Base-by-base conservation (phyloP, 441 rosid genomes). In the Adansonia rubrostipa region DNA sequence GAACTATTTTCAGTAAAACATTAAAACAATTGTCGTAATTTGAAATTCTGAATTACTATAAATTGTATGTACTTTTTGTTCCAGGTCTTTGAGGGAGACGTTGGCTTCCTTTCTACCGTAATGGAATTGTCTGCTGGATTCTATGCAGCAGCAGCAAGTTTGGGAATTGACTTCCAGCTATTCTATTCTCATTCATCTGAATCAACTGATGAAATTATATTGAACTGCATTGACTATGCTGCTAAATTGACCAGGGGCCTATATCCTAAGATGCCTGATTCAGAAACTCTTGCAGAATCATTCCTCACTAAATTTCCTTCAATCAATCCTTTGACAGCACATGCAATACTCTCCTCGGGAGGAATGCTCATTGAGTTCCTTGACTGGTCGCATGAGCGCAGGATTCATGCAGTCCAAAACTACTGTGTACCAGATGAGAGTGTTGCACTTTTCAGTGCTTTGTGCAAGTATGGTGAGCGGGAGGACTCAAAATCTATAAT, bases 301-400 rank as follows among this genome's bases (percentile, higher is more conserved):
- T 93, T 97, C 85, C 97, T 97, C 67, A 88, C 94, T 82, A 92
- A 87, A 76, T 97, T 95, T 85, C 99, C 98, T 84, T 95, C 99
- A 17, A 82, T 97, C 68, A 95, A 95, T 88, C 93, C 99, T 36
- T 84, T 95, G 79, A 89, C 97, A 76, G 97, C 99, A 64, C 97
- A 93, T 82, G 96, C 90, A 58, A 89, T 97, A 57, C 79, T 95
- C 81, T 93, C 96, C 84, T 89, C 90, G 44, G 87, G 80, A 80
- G 88, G 83, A 77, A 73, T 69, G 78, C 92, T 96, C 64, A 82
- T 83, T 17, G 92, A 95, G 67, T 92, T 91, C 86, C 85, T 97
- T 84, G 90, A 87, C 85, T 86, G 87, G 86, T 85, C 96, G 73
- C 83, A 84, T 74, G 88, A 88, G 56, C 84, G 78, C 72, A 91